Evolutionary conservation across 2,329 filamentous ascomycete genomes (phyloP).

Genomic region (Lecanoromycetidae sp.): DNA sequence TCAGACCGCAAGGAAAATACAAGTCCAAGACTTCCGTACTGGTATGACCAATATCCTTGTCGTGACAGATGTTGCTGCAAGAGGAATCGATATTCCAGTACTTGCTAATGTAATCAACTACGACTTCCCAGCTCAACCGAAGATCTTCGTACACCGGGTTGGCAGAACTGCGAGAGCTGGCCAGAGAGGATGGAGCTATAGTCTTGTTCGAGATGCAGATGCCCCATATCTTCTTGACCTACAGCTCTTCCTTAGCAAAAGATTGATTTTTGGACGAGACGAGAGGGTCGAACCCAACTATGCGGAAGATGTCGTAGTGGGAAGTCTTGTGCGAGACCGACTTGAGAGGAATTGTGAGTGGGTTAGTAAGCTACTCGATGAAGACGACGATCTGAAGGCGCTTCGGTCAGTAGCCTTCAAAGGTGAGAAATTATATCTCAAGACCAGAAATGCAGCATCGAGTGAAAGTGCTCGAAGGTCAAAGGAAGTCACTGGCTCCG

Average conservation of each 20-base stretch:
- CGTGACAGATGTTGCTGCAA: conserved; percentile 89
- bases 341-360: conserved; percentile 71
- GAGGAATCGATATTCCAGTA: conserved; percentile 95
- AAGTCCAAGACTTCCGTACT: conserved; percentile 78
- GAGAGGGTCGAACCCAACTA: conserved; percentile 52
- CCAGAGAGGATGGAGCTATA: conserved; percentile 88
- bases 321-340: conserved; percentile 58
- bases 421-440: conserved; percentile 85
- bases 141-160: conserved; percentile 92
- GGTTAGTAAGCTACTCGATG: conserved; percentile 63
- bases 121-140: conserved; percentile 92
- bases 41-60: conserved; percentile 83
- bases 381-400: conserved; percentile 59
- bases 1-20: conserved; percentile 80
- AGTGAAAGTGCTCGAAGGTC: conserved; percentile 79
- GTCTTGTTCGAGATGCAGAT: conserved; percentile 75
- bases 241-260: conserved; percentile 85
- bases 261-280: conserved; percentile 62
- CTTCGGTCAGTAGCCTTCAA: conserved; percentile 67
- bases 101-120: conserved; percentile 98
- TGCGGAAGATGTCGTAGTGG: conserved; percentile 72
- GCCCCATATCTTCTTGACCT: conserved; percentile 86
- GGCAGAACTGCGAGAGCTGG: conserved; percentile 92
- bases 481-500: conserved; percentile 60
- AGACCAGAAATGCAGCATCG: conserved; percentile 80